Evolutionary conservation across 345 rosid species (phyloP).

Genomic region (Cardamine resedifolia): DNA sequence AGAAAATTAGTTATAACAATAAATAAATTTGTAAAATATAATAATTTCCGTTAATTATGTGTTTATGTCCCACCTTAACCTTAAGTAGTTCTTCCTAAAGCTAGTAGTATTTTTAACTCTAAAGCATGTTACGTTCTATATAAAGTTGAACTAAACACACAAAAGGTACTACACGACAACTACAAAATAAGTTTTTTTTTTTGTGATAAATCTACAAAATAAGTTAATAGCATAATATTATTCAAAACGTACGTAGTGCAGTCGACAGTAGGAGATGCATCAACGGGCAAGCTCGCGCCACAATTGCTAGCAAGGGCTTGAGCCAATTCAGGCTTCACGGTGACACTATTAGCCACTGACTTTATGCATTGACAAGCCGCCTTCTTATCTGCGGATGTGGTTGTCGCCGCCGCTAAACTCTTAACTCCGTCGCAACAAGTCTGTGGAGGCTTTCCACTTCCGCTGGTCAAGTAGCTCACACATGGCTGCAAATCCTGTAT

Average conservation of each 20-base stretch:
- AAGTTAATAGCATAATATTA: neutral
- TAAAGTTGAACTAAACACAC: neutral
- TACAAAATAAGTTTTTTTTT: too few relatives aligned
- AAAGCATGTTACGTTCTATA: neutral
- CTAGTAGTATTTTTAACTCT: neutral
- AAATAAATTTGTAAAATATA: neutral
- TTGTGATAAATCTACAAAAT: too few relatives aligned
- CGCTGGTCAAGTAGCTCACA: constrained; percentile 54
- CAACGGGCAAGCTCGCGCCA: constrained; percentile 49
- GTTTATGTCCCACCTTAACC: neutral
- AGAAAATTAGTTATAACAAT: neutral
- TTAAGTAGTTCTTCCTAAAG: neutral
- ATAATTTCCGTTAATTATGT: neutral
- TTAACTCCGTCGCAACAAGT: constrained; percentile 60
- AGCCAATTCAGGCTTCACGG: constrained; percentile 55
- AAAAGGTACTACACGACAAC: neutral
- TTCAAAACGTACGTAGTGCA: constrained; percentile 54
- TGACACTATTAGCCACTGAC: constrained; percentile 49
- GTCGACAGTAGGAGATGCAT: constrained; percentile 58
- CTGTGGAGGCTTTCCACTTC: constrained; percentile 60
- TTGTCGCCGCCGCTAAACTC: constrained; percentile 48
- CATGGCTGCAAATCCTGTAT: constrained; percentile 67
- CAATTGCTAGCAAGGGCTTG: constrained; percentile 62
- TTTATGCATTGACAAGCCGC: constrained; percentile 72
- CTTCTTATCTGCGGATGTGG: constrained; percentile 56